phyloP scores from a whole-genome alignment of 208 protist genomes.

The Porcisia hertigi region DNA sequence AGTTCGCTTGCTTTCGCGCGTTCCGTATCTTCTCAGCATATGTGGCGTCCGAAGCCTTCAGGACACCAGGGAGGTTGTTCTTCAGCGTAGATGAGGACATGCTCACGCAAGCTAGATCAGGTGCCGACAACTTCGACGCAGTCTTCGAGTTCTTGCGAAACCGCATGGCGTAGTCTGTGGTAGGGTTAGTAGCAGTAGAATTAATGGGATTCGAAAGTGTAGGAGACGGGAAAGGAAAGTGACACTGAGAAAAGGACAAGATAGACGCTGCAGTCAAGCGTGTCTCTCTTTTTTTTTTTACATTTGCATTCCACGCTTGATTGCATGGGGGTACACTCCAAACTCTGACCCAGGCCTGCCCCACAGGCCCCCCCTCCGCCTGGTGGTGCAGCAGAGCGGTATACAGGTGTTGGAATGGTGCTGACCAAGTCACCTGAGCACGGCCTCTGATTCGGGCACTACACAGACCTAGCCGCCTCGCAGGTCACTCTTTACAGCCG shows the following conservation, averaged over 20 bases:
- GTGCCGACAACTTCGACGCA: not conserved
- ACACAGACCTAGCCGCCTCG: too few relatives aligned
- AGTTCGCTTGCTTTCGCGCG: conserved; percentile 9
- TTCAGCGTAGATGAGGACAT: not conserved
- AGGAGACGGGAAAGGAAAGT: not conserved
- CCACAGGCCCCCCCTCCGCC: too few relatives aligned
- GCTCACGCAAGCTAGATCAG: not conserved
- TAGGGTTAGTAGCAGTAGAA: not conserved
- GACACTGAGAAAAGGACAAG: not conserved
- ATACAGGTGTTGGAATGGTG: too few relatives aligned
- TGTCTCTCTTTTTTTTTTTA: not conserved
- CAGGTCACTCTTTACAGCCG: too few relatives aligned
- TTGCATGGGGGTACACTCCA: too few relatives aligned
- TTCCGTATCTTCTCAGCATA: not conserved
- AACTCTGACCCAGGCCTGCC: too few relatives aligned
- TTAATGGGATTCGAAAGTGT: not conserved
- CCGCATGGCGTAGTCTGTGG: not conserved
- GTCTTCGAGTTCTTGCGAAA: not conserved
- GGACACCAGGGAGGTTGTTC: not conserved
- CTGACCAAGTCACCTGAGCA: too few relatives aligned
- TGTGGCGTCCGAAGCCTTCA: not conserved
- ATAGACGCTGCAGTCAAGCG: not conserved
- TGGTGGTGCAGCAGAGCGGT: too few relatives aligned
- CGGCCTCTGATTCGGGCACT: too few relatives aligned
- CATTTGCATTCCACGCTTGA: not conserved